phyloP scores from a whole-genome alignment of 2,329 filamentous ascomycete species.

The Colletotrichum euphorbiae region DNA sequence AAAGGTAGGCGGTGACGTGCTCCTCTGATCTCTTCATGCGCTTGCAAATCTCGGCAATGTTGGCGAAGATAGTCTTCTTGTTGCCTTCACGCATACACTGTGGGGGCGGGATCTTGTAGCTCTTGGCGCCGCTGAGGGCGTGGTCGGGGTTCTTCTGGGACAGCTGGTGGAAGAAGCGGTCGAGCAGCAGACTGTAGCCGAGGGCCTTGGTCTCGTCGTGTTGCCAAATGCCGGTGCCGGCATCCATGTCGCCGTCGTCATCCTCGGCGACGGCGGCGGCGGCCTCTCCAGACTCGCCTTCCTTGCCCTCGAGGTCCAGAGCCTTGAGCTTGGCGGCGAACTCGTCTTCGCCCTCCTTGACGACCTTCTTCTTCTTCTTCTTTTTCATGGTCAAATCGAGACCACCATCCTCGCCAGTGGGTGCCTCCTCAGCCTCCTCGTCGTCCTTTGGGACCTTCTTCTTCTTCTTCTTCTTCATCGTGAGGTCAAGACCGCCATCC shows the following conservation, averaged over 20 bases:
- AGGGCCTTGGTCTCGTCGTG: slow-evolving; percentile 84
- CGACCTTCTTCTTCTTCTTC: slow-evolving; percentile 80
- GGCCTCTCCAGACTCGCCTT: slow-evolving; percentile 71
- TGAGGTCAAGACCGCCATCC: slow-evolving; percentile 63
- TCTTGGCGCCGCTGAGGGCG: slow-evolving; percentile 87
- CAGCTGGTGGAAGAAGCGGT: slow-evolving; percentile 93
- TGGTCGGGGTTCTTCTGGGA: slow-evolving; percentile 98
- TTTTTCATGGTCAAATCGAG: slow-evolving; percentile 76
- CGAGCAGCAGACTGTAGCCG: slow-evolving; percentile 86
- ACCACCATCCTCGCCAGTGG: slow-evolving; percentile 61
- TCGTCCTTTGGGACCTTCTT: slow-evolving; percentile 71
- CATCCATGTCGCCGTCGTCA: slow-evolving; percentile 82
- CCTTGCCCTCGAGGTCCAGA: slow-evolving; percentile 70
- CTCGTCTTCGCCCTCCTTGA: slow-evolving; percentile 73
- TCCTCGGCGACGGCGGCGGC: slow-evolving; percentile 60
- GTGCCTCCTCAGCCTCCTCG: slow-evolving; percentile 61
- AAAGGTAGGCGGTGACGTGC: slow-evolving; percentile 85
- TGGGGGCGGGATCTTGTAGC: slow-evolving; percentile 98
- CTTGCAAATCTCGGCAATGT: slow-evolving; percentile 98
- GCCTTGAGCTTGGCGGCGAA: slow-evolving; percentile 72
- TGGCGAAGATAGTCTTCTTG: slow-evolving; percentile 99
- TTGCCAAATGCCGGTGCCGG: slow-evolving; percentile 90
- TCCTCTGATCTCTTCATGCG: slow-evolving; percentile 99
- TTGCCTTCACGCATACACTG: slow-evolving; percentile 99
- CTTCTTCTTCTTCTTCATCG: slow-evolving; percentile 82